phyloP scores from a whole-genome alignment of 1,284 basidiomycete genomes.

The Sphagnurus paluster region DNA sequence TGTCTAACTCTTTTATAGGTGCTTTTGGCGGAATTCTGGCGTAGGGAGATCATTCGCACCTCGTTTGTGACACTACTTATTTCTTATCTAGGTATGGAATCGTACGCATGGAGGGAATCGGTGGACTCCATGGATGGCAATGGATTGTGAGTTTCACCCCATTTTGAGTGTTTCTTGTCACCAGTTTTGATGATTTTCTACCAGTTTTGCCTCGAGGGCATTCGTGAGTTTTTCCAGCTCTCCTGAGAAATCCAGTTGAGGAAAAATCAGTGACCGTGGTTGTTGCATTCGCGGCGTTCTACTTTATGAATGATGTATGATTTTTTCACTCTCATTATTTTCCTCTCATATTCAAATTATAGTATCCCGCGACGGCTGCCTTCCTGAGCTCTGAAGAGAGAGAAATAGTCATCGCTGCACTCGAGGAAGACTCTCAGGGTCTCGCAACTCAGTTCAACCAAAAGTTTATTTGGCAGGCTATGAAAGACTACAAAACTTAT shows the following conservation, averaged over 20 bases:
- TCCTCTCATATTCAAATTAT: background rate
- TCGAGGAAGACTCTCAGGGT: constrained; percentile 40
- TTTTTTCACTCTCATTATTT: background rate
- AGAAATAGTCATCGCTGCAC: constrained; percentile 31
- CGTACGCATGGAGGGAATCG: constrained; percentile 42
- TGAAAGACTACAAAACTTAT: constrained; percentile 38
- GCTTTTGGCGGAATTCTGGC: constrained; percentile 39
- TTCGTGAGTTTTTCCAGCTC: constrained; percentile 21
- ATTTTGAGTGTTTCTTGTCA: constrained; percentile 29
- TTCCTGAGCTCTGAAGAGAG: constrained; percentile 43
- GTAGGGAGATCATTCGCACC: constrained; percentile 14
- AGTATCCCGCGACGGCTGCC: constrained; percentile 49
- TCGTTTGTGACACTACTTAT: constrained; percentile 5
- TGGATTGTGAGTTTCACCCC: constrained; percentile 36
- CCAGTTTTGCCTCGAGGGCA: constrained; percentile 27
- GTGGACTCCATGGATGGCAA: constrained; percentile 43
- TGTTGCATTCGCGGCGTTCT: constrained; percentile 32
- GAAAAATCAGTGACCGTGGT: constrained; percentile 35
- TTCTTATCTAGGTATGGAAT: constrained; percentile 31
- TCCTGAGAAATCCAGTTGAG: background rate
- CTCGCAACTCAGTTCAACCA: constrained; percentile 32
- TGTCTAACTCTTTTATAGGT: too few species aligned
- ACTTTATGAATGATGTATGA: constrained; percentile 38
- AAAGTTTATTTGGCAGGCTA: constrained; percentile 38
- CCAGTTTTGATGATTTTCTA: too few species aligned